phyloP scores from a whole-genome alignment of 2,329 filamentous ascomycete genomes.

The Leptodontidium sp. region DNA sequence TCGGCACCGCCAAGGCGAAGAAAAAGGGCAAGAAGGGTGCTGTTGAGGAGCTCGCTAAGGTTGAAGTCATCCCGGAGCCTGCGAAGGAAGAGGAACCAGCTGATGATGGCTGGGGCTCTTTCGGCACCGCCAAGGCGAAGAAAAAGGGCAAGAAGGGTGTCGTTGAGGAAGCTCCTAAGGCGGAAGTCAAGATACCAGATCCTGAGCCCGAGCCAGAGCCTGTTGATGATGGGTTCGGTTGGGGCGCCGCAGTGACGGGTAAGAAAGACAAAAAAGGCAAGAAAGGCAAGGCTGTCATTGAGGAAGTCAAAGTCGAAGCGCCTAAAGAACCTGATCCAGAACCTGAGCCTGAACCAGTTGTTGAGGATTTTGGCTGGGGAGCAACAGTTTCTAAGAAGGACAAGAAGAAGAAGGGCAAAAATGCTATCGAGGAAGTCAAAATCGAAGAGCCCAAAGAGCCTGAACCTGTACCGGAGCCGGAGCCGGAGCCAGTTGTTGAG shows the following conservation, averaged over 20 bases:
- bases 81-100: slow-evolving; percentile 41
- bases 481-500: slow-evolving; percentile 44
- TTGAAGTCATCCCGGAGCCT: slow-evolving; percentile 45
- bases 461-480: slow-evolving; percentile 47
- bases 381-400: slow-evolving; percentile 50
- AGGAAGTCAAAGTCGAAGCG: slow-evolving; percentile 42
- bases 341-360: slow-evolving; percentile 45
- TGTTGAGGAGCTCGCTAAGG: slow-evolving; percentile 47
- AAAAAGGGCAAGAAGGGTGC: slow-evolving; percentile 50
- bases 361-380: slow-evolving; percentile 46
- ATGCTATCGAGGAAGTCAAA: slow-evolving; percentile 46
- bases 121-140: slow-evolving; percentile 42
- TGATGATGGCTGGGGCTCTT: slow-evolving; percentile 48
- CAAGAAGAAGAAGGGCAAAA: slow-evolving; percentile 53
- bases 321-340: slow-evolving; percentile 48
- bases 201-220: slow-evolving; percentile 47
- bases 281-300: slow-evolving; percentile 42
- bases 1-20: slow-evolving; percentile 51
- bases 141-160: slow-evolving; percentile 44
- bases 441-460: slow-evolving; percentile 48
- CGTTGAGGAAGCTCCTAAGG: slow-evolving; percentile 40
- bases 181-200: slow-evolving; percentile 43
- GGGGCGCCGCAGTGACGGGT: slow-evolving; percentile 28
- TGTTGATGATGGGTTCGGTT: slow-evolving; percentile 33
- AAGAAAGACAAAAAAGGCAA: slow-evolving; percentile 56